Base-by-base conservation (phyloP, 106 monocot species). In the Vanilla planifolia region DNA sequence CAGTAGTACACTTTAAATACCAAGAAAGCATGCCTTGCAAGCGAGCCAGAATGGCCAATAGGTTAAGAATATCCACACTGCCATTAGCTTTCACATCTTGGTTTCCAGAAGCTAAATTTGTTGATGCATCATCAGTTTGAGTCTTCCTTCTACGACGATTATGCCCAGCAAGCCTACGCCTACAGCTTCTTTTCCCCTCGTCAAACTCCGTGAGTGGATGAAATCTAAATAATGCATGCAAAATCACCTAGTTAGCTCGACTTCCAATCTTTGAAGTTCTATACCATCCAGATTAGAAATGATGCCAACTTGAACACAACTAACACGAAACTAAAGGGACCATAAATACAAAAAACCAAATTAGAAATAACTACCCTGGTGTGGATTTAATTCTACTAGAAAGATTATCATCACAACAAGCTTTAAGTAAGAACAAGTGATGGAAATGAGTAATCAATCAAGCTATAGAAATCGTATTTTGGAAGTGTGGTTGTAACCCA, bases 171-270 rank as follows among this genome's bases (percentile, higher is more conserved):
- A 96, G 81, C 73, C 96, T 80, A 20, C 96, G 72, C 37, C 96
- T 67, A 55, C 96, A 96, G 72, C 96, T 96, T 55, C 96, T 78
- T 77, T 96, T 96, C 43, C 96, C 96, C 67, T 96, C 96, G 48
- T 96, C 96, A 71, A 96, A 96, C 66, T 96, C 96, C 15, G 79
- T 52, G n/a, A 96, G 84, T 0, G 70, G 87, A 58, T 96, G 90
- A 67, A 95, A 95, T 83, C 95, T 95, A 56, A 24, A 73, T 40
- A 29, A 51, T n/a, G 27, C 33, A 32, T 23, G 44, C 21, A 13
- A 33, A 19, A 27, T 61, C 35, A 5, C 6, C 42, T 19, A n/a
- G 32, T 15, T 55, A 24, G 41, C 44, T n/a, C 43, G 5, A 23
- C 57, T 35, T 14, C 1, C 28, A 57, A 35, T 21, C 8, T 57